Conservation (phyloP, 1,284 basidiomycete genomes). For the Papiliotrema terrestris region DNA sequence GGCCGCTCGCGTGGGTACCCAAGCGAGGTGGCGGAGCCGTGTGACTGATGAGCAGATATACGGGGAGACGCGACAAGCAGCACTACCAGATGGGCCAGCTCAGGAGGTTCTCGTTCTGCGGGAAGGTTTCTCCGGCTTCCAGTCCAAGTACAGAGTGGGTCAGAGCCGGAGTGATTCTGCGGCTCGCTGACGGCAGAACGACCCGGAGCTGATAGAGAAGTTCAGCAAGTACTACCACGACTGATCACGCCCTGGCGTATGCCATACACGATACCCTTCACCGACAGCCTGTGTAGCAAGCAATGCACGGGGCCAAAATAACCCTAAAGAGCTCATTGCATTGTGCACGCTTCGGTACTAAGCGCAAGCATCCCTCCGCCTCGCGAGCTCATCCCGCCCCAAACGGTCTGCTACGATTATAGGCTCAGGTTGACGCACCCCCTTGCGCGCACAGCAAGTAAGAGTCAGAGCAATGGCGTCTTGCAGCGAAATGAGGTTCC, state of each 20-base stretch:
- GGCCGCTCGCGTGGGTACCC: conserved; percentile 38
- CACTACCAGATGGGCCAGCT: conserved; percentile 11
- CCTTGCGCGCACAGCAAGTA: background rate
- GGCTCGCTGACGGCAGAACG: conserved; percentile 27
- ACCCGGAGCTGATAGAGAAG: conserved; percentile 46
- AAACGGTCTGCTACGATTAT: background rate
- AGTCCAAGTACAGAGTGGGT: conserved; percentile 43
- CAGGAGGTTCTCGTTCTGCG: conserved; percentile 48
- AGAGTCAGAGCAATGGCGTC: background rate
- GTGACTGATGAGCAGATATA: conserved; percentile 35
- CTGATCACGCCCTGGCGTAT: background rate
- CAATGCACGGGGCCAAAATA: no score
- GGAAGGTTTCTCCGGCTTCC: conserved; percentile 48
- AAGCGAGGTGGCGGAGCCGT: background rate
- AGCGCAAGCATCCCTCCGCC: background rate
- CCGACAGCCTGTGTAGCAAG: no score
- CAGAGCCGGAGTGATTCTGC: no score
- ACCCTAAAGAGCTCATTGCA: no score
- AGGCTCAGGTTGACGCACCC: background rate
- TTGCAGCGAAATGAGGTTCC: background rate
- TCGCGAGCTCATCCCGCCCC: background rate
- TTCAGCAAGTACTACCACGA: conserved; percentile 47
- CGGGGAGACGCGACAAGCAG: conserved; percentile 34
- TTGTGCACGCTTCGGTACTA: no score
- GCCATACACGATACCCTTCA: no score